A percentile compares a stretch with the other conserved stretches of the same genome.
phyloP scores from a whole-genome alignment of 371 early-diverging fungal genomes.

The Catenaria anguillulae region DNA sequence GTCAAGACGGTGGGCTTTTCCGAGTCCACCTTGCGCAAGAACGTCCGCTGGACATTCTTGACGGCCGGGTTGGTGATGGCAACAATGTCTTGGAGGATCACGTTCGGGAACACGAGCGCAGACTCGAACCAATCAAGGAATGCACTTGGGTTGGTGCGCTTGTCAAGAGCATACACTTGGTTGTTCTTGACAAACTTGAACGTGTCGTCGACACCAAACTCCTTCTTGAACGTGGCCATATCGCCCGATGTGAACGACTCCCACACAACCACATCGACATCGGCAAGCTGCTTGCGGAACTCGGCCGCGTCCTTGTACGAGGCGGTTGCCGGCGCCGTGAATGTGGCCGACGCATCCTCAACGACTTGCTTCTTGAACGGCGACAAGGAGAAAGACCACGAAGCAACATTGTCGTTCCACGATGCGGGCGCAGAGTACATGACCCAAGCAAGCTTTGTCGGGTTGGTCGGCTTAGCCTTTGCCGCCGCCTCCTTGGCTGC shows the following conservation, averaged over 20 bases:
- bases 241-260: slow-evolving; percentile 40
- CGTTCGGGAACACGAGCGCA: slow-evolving; percentile 52
- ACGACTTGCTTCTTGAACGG: slow-evolving; percentile 43
- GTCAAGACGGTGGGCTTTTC: neutral
- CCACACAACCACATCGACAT: slow-evolving; percentile 55
- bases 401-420: slow-evolving; percentile 49
- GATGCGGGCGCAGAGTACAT: slow-evolving; percentile 39
- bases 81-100: slow-evolving; percentile 50
- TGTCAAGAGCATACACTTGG: slow-evolving; percentile 52
- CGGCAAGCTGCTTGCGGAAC: slow-evolving; percentile 35
- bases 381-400: slow-evolving; percentile 41
- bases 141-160: slow-evolving; percentile 37
- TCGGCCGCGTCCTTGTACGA: slow-evolving; percentile 25
- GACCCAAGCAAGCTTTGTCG: slow-evolving; percentile 44
- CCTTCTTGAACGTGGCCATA: slow-evolving; percentile 28
- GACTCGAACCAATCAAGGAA: slow-evolving; percentile 51
- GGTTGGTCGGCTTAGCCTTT: slow-evolving; percentile 28
- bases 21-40: neutral
- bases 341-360: slow-evolving; percentile 45
- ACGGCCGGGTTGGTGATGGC: slow-evolving; percentile 36
- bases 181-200: slow-evolving; percentile 47
- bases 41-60: neutral
- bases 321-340: slow-evolving; percentile 17
- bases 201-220: slow-evolving; percentile 17
- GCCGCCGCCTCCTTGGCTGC: slow-evolving; percentile 35